Evolutionary conservation across 140 eudicot genomes (phyloP).

Genomic region (Flaveria floridana): DNA sequence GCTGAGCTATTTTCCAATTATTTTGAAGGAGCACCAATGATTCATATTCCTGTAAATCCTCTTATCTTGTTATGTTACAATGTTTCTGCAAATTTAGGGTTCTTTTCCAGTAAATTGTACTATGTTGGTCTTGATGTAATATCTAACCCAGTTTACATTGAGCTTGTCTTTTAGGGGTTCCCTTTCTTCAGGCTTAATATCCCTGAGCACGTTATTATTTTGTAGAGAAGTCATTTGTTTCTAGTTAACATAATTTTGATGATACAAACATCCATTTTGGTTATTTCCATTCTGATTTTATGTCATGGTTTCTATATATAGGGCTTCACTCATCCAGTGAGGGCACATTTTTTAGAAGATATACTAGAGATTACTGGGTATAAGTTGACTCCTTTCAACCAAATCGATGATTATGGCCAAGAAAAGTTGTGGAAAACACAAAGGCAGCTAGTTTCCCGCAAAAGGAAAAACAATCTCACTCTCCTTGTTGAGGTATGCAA

Average conservation of each 20-base stretch:
- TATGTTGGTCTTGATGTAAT: slow-evolving; percentile 16
- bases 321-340: slow-evolving; percentile 95
- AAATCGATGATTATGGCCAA: slow-evolving; percentile 96
- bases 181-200: slow-evolving; percentile 20
- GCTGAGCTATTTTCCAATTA: slow-evolving; percentile 85
- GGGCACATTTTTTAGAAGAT: slow-evolving; percentile 89
- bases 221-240: neutral
- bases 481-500: slow-evolving; percentile 80
- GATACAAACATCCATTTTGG: slow-evolving; percentile 15
- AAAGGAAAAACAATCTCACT: slow-evolving; percentile 86
- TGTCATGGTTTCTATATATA: slow-evolving; percentile 34
- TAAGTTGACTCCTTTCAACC: slow-evolving; percentile 85
- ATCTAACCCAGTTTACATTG: neutral
- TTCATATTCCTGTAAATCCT: slow-evolving; percentile 85
- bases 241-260: slow-evolving; percentile 21
- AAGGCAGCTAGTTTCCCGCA: slow-evolving; percentile 71
- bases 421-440: slow-evolving; percentile 98
- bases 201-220: slow-evolving; percentile 5
- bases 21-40: slow-evolving; percentile 88
- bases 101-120: neutral
- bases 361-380: slow-evolving; percentile 86
- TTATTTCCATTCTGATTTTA: slow-evolving; percentile 11
- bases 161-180: neutral
- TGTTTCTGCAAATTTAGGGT: neutral
- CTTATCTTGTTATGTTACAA: neutral